Evolutionary conservation across 1,284 basidiomycete genomes (phyloP).

Genomic region (Ceratobasidium sp.): DNA sequence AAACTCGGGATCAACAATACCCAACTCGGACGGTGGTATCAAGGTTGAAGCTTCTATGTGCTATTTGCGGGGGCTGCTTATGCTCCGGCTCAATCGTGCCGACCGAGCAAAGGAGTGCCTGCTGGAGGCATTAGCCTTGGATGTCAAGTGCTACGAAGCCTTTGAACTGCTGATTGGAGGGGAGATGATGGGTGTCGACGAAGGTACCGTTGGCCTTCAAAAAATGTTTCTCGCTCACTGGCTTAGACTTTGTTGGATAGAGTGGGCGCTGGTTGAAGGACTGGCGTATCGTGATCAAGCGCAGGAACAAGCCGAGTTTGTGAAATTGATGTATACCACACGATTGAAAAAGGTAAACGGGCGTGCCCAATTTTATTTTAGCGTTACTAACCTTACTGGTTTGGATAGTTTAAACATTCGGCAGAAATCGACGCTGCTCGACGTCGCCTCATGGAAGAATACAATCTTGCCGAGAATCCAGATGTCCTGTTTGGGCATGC

Average conservation of each 20-base stretch:
- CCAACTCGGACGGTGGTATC: conserved; percentile 85
- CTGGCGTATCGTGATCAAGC: conserved; percentile 86
- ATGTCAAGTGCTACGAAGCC: conserved; percentile 98
- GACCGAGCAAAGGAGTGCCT: conserved; percentile 92
- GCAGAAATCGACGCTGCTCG: conserved; percentile 83
- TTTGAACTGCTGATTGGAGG: conserved; percentile 91
- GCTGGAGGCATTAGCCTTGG: conserved; percentile 92
- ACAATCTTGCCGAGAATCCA: conserved; percentile 85
- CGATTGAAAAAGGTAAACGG: conserved; percentile 79
- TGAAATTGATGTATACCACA: conserved; percentile 91
- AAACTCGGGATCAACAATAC: conserved; percentile 71
- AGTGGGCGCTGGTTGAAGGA: conserved; percentile 94
- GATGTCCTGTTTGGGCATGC: conserved; percentile 94
- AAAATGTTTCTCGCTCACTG: conserved; percentile 30
- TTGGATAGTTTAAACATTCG: conserved; percentile 72
- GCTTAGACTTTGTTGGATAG: conserved; percentile 58
- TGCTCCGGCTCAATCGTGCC: conserved; percentile 91
- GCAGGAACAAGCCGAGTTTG: conserved; percentile 87
- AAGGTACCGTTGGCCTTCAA: conserved; percentile 65
- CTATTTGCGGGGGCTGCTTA: conserved; percentile 90
- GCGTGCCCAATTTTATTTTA: conserved; percentile 33
- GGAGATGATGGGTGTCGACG: conserved; percentile 92
- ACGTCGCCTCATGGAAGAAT: conserved; percentile 78
- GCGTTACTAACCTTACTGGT: conserved; percentile 3
- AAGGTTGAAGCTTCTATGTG: conserved; percentile 97